phyloP scores from a whole-genome alignment of 2,329 filamentous ascomycete species.

The Neofusicoccum umdonicola region DNA sequence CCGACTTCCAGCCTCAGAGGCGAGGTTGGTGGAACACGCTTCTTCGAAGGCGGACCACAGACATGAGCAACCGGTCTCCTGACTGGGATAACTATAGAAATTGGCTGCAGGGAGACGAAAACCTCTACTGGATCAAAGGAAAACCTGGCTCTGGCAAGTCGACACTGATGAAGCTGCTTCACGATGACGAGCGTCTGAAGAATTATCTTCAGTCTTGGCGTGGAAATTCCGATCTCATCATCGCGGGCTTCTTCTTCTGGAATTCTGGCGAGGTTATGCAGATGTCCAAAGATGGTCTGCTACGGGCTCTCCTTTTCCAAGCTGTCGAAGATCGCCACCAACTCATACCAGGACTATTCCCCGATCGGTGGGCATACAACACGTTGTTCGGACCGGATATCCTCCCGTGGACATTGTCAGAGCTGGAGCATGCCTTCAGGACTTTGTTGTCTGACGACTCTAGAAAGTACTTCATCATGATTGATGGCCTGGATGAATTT shows the following conservation, averaged over 20 bases:
- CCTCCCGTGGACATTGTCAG: neutral
- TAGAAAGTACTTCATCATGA: conserved; percentile 11
- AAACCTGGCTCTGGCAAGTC: conserved; percentile 50
- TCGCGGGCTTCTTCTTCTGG: conserved; percentile 18
- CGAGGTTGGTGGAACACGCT: conserved; percentile 1
- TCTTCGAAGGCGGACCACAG: neutral
- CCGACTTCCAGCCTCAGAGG: neutral
- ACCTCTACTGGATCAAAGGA: conserved; percentile 38
- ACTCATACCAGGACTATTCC: conserved; percentile 5
- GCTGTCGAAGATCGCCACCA: neutral
- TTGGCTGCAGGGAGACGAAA: conserved; percentile 20
- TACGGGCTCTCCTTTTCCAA: conserved; percentile 15
- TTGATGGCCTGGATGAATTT: conserved; percentile 19
- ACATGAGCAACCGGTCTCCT: neutral
- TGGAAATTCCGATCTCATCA: neutral
- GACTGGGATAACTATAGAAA: conserved; percentile 19
- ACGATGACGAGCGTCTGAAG: conserved; percentile 14
- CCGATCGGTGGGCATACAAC: conserved; percentile 3
- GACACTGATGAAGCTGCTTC: conserved; percentile 41
- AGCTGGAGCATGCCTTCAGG: neutral
- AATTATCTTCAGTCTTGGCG: conserved; percentile 13
- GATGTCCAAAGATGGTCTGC: conserved; percentile 8
- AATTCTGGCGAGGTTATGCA: conserved; percentile 15
- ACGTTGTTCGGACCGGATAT: neutral
- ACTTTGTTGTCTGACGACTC: neutral